A percentile compares a stretch with the other conserved stretches of the same genome.
Conservation (phyloP, 768 basidiomycete species). For the Dacryopinax spathularia region DNA sequence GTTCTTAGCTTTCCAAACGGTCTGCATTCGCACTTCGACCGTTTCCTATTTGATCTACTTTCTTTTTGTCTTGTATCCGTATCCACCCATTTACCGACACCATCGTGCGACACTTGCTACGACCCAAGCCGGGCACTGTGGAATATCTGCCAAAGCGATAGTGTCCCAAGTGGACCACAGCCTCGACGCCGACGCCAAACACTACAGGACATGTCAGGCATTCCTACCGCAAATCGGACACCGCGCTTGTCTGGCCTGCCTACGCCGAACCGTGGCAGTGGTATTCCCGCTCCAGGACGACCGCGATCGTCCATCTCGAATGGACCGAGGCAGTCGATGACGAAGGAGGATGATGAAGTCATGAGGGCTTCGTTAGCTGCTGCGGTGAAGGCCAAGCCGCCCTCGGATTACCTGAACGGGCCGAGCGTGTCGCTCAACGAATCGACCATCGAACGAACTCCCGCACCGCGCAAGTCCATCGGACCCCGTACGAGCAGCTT, state of each 20-base stretch:
- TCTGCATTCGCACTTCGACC: too few species aligned
- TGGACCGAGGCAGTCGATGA: not conserved
- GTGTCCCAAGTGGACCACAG: too few species aligned
- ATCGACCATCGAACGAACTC: not conserved
- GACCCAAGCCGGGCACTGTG: too few species aligned
- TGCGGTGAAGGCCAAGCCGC: not conserved
- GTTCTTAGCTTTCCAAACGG: too few species aligned
- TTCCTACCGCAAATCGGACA: not conserved
- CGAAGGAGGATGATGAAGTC: not conserved
- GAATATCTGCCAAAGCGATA: too few species aligned
- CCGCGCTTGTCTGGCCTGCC: not conserved
- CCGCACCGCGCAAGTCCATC: conserved; percentile 3
- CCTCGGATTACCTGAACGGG: not conserved
- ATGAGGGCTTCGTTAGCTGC: not conserved
- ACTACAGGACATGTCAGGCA: not conserved
- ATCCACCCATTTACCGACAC: too few species aligned
- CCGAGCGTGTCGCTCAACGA: not conserved
- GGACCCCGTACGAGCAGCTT: conserved; percentile 2
- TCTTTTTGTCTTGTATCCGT: too few species aligned
- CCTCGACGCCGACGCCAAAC: too few species aligned
- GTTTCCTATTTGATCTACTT: too few species aligned
- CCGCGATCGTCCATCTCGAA: not conserved
- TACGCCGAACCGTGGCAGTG: not conserved
- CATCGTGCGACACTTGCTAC: too few species aligned
- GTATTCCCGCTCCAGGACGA: not conserved